Base-by-base conservation (phyloP, 1,284 basidiomycete genomes). In the Trametes sp. region DNA sequence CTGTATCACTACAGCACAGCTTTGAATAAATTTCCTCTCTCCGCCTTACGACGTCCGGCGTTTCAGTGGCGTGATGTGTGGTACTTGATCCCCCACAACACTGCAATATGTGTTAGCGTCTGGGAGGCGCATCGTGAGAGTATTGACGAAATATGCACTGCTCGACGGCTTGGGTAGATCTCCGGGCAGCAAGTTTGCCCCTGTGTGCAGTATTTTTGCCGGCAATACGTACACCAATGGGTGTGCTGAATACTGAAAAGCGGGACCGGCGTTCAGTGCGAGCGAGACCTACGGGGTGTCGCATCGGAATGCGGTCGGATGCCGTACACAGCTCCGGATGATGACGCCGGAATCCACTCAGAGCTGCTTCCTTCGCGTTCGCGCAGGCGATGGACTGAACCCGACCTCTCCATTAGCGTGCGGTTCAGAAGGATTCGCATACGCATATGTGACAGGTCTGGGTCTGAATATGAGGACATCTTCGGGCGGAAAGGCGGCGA, bases 1-100 rank as follows among this genome's bases (percentile, higher is more conserved):
- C 14, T 56, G 54, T 56, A 56, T 56, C 54, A 36, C 54, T 56
- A 56, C 44, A 7, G 11, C 21, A 26, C 26, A 28, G 41, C 21
- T 14, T 29, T 21, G 21, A 31, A 54, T 24, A 33, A 28, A 33
- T 19, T 11, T 19, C 11, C 21, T 26, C 16, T 29, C 42, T 45
- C 42, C 42, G 26, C 23, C 45, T 29, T 33, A 4, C 24, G n/a
- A 38, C 24, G 10, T 14, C 19, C 35, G 21, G 2, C 9, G 14
- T 24, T 16, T 36, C 42, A 24, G 24, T 41, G 42, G 21, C 42
- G 21, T 26, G 42, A 45, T 24, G 10, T 23, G 42, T 45, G 8
- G 21, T 8, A 6, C 7, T 1, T 24, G 42, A 14, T 26, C 13
- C 14, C 23, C 7, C 45, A 26, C 24, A 14, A 21, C 48, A 49